phyloP scores from a whole-genome alignment of 768 basidiomycete species.

The Rubroboletus satanas region DNA sequence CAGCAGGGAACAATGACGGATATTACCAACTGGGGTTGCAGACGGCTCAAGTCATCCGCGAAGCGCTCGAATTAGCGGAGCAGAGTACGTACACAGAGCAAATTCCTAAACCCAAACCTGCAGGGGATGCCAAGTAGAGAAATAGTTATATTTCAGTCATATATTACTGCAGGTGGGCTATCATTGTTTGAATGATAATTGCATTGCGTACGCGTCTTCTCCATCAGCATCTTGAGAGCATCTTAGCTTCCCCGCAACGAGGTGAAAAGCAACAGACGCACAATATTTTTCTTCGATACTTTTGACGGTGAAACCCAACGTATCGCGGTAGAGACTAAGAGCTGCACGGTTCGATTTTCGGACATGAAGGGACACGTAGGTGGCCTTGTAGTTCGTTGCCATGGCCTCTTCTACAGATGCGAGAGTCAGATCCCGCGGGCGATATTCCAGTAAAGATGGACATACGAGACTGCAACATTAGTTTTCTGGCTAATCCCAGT shows the following conservation, averaged over 20 bases:
- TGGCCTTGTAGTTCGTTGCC: conserved; percentile 79
- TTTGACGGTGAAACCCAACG: conserved; percentile 84
- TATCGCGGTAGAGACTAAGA: conserved; percentile 81
- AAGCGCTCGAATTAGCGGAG: conserved; percentile 39
- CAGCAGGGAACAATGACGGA: conserved; percentile 75
- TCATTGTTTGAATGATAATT: conserved; percentile 50
- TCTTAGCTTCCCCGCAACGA: conserved; percentile 7
- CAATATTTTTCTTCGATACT: conserved; percentile 89
- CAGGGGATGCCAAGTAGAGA: background rate
- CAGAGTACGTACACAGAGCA: background rate
- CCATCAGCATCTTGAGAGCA: conserved; percentile 76
- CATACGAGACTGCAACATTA: conserved; percentile 92
- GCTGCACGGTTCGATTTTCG: conserved; percentile 94
- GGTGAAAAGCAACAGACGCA: conserved; percentile 39
- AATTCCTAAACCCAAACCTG: background rate
- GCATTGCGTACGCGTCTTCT: conserved; percentile 93
- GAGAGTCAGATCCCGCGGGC: background rate
- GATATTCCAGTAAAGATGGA: conserved; percentile 5
- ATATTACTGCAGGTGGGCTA: background rate
- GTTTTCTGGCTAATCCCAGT: conserved; percentile 88
- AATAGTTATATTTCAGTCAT: conserved; percentile 1
- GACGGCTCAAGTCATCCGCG: conserved; percentile 57
- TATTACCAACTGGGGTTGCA: conserved; percentile 82
- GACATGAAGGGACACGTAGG: conserved; percentile 86
- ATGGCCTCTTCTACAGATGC: conserved; percentile 76